Evolutionary conservation across 192 early-diverging fungal genomes (phyloP).

Genomic region (Podila verticillata): DNA sequence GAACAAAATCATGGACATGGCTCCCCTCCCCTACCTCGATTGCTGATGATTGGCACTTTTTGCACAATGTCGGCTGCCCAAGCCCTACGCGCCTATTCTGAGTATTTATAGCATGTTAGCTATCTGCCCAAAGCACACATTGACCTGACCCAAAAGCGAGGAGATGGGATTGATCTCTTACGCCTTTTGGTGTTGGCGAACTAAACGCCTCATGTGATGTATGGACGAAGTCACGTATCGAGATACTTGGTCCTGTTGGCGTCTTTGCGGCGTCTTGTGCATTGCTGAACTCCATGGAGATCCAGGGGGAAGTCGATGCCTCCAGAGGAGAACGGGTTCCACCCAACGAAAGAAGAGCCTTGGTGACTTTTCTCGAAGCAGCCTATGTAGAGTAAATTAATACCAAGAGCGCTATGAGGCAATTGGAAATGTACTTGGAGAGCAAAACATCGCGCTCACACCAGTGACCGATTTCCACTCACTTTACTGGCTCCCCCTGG

Average conservation of each 20-base stretch:
- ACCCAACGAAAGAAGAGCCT: too few relatives aligned
- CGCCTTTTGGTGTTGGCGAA: slow-evolving; percentile 12
- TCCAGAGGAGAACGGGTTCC: neutral
- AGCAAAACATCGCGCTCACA: too few relatives aligned
- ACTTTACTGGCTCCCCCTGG: too few relatives aligned
- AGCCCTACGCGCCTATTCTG: slow-evolving; percentile 9
- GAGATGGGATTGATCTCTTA: slow-evolving; percentile 15
- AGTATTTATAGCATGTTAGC: slow-evolving; percentile 9
- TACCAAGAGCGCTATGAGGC: too few relatives aligned
- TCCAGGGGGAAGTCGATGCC: slow-evolving; percentile 8
- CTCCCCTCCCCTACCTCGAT: slow-evolving; percentile 12
- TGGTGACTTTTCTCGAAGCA: too few relatives aligned
- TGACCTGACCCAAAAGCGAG: slow-evolving; percentile 7
- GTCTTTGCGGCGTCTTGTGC: slow-evolving; percentile 10
- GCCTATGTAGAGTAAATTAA: too few relatives aligned
- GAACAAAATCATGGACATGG: slow-evolving; percentile 16
- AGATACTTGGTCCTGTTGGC: slow-evolving; percentile 9
- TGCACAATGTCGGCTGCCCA: neutral
- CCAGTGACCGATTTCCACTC: too few relatives aligned
- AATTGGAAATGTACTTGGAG: too few relatives aligned
- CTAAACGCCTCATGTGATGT: slow-evolving; percentile 6
- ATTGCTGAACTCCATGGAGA: neutral
- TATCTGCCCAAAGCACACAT: slow-evolving; percentile 1
- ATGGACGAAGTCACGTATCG: slow-evolving; percentile 6
- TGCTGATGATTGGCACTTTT: neutral